Conservation (phyloP, 495 filamentous ascomycete species). For the Penicillium cinerascens region DNA sequence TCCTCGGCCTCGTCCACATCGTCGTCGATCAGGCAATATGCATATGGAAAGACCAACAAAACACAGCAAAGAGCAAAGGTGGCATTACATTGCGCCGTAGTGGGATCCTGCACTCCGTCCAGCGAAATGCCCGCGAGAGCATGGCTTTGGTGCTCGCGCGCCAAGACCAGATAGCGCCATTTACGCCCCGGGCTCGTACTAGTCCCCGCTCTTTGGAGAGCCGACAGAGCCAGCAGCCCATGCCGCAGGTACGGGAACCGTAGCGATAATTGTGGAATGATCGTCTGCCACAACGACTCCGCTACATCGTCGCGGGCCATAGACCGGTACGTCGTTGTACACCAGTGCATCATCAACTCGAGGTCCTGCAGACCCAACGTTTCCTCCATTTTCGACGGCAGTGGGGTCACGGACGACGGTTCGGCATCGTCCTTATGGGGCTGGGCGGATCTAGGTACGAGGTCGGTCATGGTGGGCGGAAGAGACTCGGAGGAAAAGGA, state of each 20-base stretch:
- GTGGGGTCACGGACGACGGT: background rate
- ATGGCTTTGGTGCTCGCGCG: slow-evolving; percentile 36
- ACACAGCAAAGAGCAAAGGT: slow-evolving; percentile 45
- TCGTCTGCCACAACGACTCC: slow-evolving; percentile 42
- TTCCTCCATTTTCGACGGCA: slow-evolving; percentile 5
- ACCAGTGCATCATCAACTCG: slow-evolving; percentile 48
- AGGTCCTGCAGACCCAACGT: slow-evolving; percentile 29
- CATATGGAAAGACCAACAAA: slow-evolving; percentile 45
- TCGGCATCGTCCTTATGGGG: background rate
- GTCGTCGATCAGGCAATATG: slow-evolving; percentile 29
- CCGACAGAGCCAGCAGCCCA: slow-evolving; percentile 48
- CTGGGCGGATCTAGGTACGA: background rate
- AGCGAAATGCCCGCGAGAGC: slow-evolving; percentile 34
- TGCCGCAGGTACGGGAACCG: slow-evolving; percentile 45
- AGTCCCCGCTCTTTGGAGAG: slow-evolving; percentile 39
- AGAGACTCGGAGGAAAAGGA: slow-evolving; percentile 9
- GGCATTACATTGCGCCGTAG: slow-evolving; percentile 39
- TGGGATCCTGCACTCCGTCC: slow-evolving; percentile 23
- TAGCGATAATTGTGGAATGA: slow-evolving; percentile 44
- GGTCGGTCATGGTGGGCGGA: slow-evolving; percentile 1
- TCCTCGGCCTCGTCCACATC: slow-evolving; percentile 16
- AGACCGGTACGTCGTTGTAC: slow-evolving; percentile 40
- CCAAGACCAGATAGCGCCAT: slow-evolving; percentile 26
- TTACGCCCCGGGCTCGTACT: slow-evolving; percentile 9
- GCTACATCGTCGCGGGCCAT: slow-evolving; percentile 31